Percentiles rank a stretch among this genome's conserved stretches.
Evolutionary conservation across 805 yeast species (phyloP).

Genomic region (Yamadazyma nakazawae): DNA sequence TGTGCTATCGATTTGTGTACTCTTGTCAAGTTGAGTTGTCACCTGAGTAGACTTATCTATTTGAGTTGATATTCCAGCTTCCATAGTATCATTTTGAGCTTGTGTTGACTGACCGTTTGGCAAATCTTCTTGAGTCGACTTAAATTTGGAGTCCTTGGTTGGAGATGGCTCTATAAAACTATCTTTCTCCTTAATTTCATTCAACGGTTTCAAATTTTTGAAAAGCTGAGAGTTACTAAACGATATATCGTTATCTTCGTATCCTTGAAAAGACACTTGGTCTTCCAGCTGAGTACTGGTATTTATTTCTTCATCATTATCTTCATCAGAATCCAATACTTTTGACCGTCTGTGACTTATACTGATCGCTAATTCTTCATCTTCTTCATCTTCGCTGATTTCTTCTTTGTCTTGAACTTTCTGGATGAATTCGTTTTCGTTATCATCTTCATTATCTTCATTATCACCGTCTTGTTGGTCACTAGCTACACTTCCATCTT

Average conservation of each 20-base stretch:
- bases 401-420: background rate
- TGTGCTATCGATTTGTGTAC: background rate
- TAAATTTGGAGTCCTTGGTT: background rate
- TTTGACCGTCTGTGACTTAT: conserved; percentile 9
- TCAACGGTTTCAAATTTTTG: conserved; percentile 9
- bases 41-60: background rate
- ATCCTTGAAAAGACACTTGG: conserved; percentile 4
- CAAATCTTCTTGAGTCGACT: background rate
- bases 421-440: conserved; percentile 5
- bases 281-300: background rate
- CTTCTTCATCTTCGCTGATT: conserved; percentile 15
- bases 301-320: conserved; percentile 13
- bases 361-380: conserved; percentile 16
- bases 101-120: background rate
- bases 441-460: conserved; percentile 16
- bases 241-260: conserved; percentile 3
- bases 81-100: background rate
- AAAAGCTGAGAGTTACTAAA: conserved; percentile 11
- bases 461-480: conserved; percentile 10
- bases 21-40: conserved; percentile 3
- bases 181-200: background rate
- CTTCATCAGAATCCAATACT: conserved; percentile 14
- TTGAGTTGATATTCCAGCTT: conserved; percentile 1
- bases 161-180: conserved; percentile 4
- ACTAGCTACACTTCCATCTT: conserved; percentile 13